Base-by-base conservation (phyloP, 352 stramenopile species). In the Globisporangium echinulatum region DNA sequence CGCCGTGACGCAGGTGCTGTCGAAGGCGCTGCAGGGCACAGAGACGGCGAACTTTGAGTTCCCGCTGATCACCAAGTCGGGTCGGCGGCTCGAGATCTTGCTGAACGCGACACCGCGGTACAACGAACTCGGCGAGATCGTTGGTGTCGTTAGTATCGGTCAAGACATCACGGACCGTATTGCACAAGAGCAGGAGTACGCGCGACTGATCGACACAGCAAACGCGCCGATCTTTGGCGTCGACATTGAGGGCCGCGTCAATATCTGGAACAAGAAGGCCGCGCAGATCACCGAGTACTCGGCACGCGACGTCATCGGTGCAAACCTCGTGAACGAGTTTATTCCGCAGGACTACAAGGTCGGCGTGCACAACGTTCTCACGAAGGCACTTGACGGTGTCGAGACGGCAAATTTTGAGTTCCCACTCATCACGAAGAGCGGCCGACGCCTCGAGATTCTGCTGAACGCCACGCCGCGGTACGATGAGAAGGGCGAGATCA, bases 241-340 rank as follows among this genome's bases (percentile, higher is more conserved):
- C 11, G 88, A 96, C 59, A 81, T 79, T 38, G 66, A 95, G 13
- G 84, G 85, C 5, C 62, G 72, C 15, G 87, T 96, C 37, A 92
- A 94, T 56, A 92, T 92, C 58, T 96, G 86, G 87, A 96, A 98
- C 64, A 75, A 91, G 33, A 97, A 96, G 64, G 90, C 88, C 17
- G 82, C 82, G 2, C 84, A 87, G 14, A 93, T 94, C 49, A 97
- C 90, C 2, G 88, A 96, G 64, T 98, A 97, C 62, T 84, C 77
- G 7, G 81, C 92, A 39, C 66, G 90, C 6, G 92, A 98, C 62
- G 92, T 94, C 13, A 80, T 97, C 50, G 91, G 86, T 19, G 71
- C 77, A 8, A 82, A 85, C 7, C 64, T 98, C 5, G 87, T 98
- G 10, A 74, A 96, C n/a, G 77, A 87, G 39, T 97, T 97, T 62